These are phyloP conservation scores for Tuber brumale DNA, from an alignment of 495 filamentous ascomycete species.

Conservation along the genomic window DNA sequence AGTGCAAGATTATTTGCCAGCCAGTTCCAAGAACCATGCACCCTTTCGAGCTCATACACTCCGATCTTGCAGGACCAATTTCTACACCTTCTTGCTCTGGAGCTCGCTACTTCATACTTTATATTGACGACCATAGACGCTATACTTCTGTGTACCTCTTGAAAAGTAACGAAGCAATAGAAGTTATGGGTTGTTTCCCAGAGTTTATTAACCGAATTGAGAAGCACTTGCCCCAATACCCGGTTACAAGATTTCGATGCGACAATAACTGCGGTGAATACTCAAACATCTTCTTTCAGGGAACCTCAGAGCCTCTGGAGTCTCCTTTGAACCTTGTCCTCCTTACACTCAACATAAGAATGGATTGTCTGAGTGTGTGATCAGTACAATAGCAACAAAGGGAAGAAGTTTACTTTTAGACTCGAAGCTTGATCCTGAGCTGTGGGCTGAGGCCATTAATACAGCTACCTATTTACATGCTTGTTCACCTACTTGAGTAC, in stretches of 20 bases:
- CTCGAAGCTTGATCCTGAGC: background rate
- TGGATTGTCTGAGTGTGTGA: background rate
- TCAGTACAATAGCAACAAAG: background rate
- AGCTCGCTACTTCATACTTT: slow-evolving; percentile 6
- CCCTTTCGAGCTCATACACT: slow-evolving; percentile 4
- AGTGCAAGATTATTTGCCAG: background rate
- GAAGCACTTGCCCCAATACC: background rate
- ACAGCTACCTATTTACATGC: background rate
- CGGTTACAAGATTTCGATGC: slow-evolving; percentile 4
- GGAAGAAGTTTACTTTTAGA: background rate
- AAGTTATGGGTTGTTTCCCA: background rate
- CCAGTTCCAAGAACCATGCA: background rate
- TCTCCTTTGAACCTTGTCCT: background rate
- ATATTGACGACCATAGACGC: slow-evolving; percentile 3
- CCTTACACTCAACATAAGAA: background rate
- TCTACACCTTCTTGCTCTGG: background rate
- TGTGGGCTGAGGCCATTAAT: background rate
- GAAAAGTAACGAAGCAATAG: background rate
- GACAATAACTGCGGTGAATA: slow-evolving; percentile 12
- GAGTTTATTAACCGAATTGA: background rate
- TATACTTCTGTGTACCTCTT: slow-evolving; percentile 5
- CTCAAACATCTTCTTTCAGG: background rate
- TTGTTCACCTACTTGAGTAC: background rate
- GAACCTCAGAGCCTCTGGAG: background rate
- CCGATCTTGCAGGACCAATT: slow-evolving; percentile 2